phyloP scores from a whole-genome alignment of 164 flowering plant species.

The Vitis rotundifolia region DNA sequence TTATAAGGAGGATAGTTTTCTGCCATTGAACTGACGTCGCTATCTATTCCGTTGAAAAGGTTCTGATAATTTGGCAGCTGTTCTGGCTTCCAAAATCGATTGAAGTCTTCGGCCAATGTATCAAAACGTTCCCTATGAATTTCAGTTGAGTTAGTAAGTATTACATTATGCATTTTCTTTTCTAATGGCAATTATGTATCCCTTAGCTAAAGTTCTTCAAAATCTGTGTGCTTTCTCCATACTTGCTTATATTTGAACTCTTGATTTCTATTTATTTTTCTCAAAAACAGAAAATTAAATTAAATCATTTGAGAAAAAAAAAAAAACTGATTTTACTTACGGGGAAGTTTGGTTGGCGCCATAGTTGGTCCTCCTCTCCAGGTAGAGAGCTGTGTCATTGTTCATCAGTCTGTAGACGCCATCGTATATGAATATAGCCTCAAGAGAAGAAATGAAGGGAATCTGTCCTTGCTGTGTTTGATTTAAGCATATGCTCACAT shows the following conservation, averaged over 20 bases:
- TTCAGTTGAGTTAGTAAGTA: too few relatives aligned
- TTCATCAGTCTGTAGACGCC: background rate
- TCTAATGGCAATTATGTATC: too few relatives aligned
- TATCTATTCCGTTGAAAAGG: background rate
- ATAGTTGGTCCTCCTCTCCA: constrained; percentile 3
- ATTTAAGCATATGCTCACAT: constrained; percentile 7
- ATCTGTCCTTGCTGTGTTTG: background rate
- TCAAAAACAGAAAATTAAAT: too few relatives aligned
- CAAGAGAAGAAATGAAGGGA: constrained; percentile 17
- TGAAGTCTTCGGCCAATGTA: background rate
- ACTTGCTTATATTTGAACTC: too few relatives aligned
- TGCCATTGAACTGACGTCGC: too few relatives aligned
- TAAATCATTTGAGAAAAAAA: too few relatives aligned
- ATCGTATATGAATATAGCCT: background rate
- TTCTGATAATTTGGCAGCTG: background rate
- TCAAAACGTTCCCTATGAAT: too few relatives aligned
- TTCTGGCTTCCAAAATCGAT: background rate
- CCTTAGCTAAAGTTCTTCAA: too few relatives aligned
- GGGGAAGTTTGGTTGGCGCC: constrained; percentile 1
- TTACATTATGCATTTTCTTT: too few relatives aligned
- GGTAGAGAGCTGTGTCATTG: background rate
- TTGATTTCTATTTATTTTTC: too few relatives aligned
- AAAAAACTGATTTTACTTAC: background rate
- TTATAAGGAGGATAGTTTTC: background rate
- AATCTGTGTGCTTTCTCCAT: too few relatives aligned